These are phyloP conservation scores for Sporothrix globosa DNA, from an alignment of 2,329 filamentous ascomycete species.

Conservation along the genomic window DNA sequence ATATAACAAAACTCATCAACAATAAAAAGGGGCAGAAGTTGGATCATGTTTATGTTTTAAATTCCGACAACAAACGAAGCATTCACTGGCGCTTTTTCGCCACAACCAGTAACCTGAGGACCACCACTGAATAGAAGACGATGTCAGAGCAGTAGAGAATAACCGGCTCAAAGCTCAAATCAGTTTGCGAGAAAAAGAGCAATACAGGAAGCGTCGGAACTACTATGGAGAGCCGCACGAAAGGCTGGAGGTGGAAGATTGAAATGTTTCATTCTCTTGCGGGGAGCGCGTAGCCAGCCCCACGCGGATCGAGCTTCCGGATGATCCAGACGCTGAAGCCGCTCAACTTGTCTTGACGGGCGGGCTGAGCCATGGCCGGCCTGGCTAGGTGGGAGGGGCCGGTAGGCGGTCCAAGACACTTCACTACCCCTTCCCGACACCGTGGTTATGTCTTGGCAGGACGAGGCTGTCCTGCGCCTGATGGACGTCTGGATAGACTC, in stretches of 20 bases:
- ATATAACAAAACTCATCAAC: not conserved
- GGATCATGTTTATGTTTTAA: not conserved
- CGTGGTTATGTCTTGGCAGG: not conserved
- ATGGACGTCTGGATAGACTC: not conserved
- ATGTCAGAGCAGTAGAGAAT: not conserved
- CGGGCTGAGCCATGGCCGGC: conserved; percentile 19
- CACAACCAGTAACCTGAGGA: not conserved
- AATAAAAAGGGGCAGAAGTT: not conserved
- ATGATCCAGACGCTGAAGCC: not conserved
- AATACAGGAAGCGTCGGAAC: not conserved
- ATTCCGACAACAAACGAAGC: not conserved
- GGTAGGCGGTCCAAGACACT: conserved; percentile 10
- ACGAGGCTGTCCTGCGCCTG: conserved; percentile 4
- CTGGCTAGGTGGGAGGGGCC: not conserved
- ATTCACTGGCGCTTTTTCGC: not conserved
- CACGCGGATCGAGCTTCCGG: conserved; percentile 19
- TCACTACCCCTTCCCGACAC: not conserved
- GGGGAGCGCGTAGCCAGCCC: not conserved
- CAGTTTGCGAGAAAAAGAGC: not conserved
- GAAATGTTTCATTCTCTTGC: conserved; percentile 2
- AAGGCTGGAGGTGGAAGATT: not conserved
- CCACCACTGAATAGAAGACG: not conserved
- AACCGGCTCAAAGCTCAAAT: not conserved
- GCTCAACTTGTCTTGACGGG: not conserved
- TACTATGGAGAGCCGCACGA: not conserved